These are phyloP conservation scores for Capsicum rhomboideum DNA, from an alignment of 257 asterid genomes.

Conservation along the genomic window DNA sequence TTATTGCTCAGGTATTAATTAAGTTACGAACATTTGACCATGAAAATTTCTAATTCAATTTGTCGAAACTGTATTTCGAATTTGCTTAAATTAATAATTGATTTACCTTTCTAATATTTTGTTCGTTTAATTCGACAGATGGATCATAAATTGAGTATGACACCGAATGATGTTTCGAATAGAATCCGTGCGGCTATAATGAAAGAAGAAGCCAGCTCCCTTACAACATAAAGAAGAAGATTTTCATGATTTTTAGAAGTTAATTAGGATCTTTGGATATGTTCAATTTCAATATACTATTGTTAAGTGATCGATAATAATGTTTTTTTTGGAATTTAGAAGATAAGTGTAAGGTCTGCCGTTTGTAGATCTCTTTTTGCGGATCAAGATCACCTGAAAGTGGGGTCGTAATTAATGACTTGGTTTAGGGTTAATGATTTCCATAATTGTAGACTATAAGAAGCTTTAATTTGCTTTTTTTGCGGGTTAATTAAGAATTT, in stretches of 20 bases:
- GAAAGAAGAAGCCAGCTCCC: not conserved
- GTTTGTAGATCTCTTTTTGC: not conserved
- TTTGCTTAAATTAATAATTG: too few species aligned
- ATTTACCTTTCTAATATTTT: not conserved
- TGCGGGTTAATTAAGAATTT: not conserved
- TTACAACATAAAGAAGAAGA: not conserved
- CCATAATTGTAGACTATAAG: not conserved
- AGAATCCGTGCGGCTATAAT: not conserved
- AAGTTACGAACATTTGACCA: not conserved
- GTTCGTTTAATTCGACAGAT: conserved; percentile 1
- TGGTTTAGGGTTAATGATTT: not conserved
- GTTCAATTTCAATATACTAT: not conserved
- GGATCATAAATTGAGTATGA: not conserved
- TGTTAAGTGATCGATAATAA: not conserved
- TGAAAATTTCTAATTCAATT: too few species aligned
- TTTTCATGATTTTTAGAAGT: not conserved
- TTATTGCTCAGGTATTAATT: conserved; percentile 16
- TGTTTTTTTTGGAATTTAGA: too few species aligned
- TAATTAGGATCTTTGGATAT: not conserved
- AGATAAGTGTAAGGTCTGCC: not conserved
- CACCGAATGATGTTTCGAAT: not conserved
- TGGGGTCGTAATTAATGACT: not conserved
- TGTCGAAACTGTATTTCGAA: too few species aligned
- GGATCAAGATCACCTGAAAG: not conserved
- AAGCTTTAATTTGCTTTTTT: not conserved